Evolutionary conservation across 129 eudicot genomes (phyloP).

Genomic region (Centella asiatica): DNA sequence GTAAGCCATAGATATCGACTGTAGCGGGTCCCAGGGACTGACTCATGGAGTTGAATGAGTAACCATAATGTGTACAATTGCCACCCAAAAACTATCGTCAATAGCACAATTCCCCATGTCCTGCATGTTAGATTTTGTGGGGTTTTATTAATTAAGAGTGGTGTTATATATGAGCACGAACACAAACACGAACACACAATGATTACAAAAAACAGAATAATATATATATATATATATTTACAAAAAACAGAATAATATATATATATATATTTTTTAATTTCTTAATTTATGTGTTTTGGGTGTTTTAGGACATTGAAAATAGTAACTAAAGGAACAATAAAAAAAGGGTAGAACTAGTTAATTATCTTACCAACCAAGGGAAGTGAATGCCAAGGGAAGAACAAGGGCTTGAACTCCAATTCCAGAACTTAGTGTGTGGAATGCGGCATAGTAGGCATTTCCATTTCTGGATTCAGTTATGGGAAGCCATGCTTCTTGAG

Average conservation of each 20-base stretch:
- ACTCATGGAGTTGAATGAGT: conserved; percentile 80
- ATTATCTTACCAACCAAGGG: conserved; percentile 57
- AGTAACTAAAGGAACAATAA: no score
- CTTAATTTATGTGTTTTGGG: no score
- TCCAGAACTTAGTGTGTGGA: conserved; percentile 73
- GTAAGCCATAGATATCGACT: conserved; percentile 71
- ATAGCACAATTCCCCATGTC: conserved; percentile 58
- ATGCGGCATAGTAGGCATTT: conserved; percentile 72
- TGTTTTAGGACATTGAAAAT: no score
- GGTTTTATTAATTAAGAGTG: no score
- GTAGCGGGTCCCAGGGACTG: conserved; percentile 64
- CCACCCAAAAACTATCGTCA: conserved; percentile 60
- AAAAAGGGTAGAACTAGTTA: neutral
- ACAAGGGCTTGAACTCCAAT: conserved; percentile 72
- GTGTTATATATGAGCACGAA: no score
- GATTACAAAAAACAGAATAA: no score
- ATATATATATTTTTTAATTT: no score
- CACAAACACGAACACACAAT: no score
- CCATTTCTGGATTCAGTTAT: conserved; percentile 80
- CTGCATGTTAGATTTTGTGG: no score
- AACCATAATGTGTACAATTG: conserved; percentile 80
- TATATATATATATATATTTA: no score
- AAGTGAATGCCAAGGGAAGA: conserved; percentile 66
- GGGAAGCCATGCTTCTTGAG: conserved; percentile 86
- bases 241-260: no score